phyloP scores from a whole-genome alignment of 495 filamentous ascomycete genomes.

The Bathelium albidoporum region DNA sequence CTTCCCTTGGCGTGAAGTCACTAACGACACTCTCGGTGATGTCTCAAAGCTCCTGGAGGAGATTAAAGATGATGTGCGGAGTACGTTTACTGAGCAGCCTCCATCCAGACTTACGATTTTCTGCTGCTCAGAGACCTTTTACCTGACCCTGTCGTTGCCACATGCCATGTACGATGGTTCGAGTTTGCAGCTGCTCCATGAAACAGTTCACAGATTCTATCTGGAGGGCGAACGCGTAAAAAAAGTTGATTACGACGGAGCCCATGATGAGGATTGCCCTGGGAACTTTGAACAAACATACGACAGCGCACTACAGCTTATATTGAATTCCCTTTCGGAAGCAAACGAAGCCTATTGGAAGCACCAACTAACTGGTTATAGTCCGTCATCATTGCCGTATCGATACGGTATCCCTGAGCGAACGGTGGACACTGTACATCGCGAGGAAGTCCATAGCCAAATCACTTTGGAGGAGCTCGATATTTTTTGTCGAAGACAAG shows the following conservation, averaged over 20 bases:
- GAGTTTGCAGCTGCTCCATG: conserved; percentile 56
- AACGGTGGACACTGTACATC: conserved; percentile 23
- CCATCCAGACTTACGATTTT: conserved; percentile 27
- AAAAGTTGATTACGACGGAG: neutral
- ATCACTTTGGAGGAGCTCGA: conserved; percentile 29
- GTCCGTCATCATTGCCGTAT: neutral
- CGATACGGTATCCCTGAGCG: neutral
- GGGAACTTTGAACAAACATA: neutral
- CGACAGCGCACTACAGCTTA: neutral
- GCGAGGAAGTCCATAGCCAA: conserved; percentile 39
- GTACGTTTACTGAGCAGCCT: neutral
- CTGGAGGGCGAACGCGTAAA: neutral
- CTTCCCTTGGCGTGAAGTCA: conserved; percentile 14
- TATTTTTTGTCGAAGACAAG: conserved; percentile 44
- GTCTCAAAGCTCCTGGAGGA: conserved; percentile 17
- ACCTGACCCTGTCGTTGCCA: conserved; percentile 59
- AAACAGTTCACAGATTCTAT: conserved; percentile 54
- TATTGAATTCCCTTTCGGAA: neutral
- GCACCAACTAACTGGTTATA: neutral
- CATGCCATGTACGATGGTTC: conserved; percentile 76
- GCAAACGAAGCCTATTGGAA: neutral
- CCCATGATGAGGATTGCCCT: neutral
- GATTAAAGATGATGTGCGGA: conserved; percentile 15
- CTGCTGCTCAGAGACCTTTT: conserved; percentile 21
- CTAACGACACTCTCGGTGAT: neutral